A percentile compares a stretch with the other conserved stretches of the same genome.
Conservation (phyloP, 2,329 filamentous ascomycete species). For the Ciborinia camelliae region DNA sequence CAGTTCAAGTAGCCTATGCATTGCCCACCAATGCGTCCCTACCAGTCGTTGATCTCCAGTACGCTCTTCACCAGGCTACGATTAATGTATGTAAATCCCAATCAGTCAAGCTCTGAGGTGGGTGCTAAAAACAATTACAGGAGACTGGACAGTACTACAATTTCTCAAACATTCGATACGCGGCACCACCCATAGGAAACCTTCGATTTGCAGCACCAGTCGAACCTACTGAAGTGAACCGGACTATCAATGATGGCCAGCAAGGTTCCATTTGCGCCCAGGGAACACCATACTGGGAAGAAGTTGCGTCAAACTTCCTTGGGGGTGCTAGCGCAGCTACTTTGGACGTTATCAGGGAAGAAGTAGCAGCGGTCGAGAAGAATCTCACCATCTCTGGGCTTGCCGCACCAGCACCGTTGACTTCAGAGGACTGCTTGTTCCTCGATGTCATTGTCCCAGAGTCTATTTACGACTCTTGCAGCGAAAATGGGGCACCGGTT, state of each 20-base stretch:
- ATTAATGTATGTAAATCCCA: conserved; percentile 31
- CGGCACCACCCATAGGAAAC: conserved; percentile 43
- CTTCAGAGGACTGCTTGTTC: conserved; percentile 47
- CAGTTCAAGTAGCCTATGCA: conserved; percentile 2
- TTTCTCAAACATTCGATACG: conserved; percentile 46
- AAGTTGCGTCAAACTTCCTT: conserved; percentile 5
- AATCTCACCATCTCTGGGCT: conserved; percentile 17
- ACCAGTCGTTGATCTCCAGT: conserved; percentile 36
- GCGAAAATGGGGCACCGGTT: conserved; percentile 18
- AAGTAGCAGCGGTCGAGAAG: conserved; percentile 4
- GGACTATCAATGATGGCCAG: conserved; percentile 35
- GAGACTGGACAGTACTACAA: conserved; percentile 39
- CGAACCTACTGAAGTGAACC: conserved; percentile 34
- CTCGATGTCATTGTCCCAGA: conserved; percentile 47
- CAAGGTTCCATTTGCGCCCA: conserved; percentile 27
- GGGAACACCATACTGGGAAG: conserved; percentile 24
- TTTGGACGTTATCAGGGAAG: conserved; percentile 7
- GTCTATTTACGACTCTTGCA: conserved; percentile 34
- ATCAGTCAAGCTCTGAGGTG: not conserved
- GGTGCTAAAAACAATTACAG: conserved; percentile 22
- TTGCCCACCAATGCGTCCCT: conserved; percentile 16
- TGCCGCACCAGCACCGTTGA: conserved; percentile 2
- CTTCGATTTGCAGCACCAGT: conserved; percentile 45
- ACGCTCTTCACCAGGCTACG: conserved; percentile 34
- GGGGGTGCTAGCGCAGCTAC: conserved; percentile 5